phyloP scores from a whole-genome alignment of 805 yeast genomes.

The Candida dajiaensis region DNA sequence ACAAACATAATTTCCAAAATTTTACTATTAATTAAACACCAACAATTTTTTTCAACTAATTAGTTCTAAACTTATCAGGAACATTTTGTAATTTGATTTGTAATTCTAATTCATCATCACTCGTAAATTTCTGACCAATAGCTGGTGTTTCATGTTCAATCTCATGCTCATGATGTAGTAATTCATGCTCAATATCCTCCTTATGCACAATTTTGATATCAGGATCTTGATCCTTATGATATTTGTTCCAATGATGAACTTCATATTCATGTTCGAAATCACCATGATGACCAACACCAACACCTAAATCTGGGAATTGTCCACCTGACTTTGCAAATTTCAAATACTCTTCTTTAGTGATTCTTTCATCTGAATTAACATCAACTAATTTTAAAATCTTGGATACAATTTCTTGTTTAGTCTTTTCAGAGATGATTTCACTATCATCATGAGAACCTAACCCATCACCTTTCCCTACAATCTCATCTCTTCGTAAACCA shows the following conservation, averaged over 20 bases:
- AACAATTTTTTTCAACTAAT: background rate
- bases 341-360: slow-evolving; percentile 67
- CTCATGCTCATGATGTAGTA: slow-evolving; percentile 46
- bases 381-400: slow-evolving; percentile 59
- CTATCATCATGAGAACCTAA: slow-evolving; percentile 73
- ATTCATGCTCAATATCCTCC: slow-evolving; percentile 70
- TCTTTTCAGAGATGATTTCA: slow-evolving; percentile 49
- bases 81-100: slow-evolving; percentile 31
- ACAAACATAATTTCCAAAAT: too few species aligned
- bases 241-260: slow-evolving; percentile 88
- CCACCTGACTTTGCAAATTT: slow-evolving; percentile 56
- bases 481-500: slow-evolving; percentile 66
- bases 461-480: slow-evolving; percentile 87
- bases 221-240: slow-evolving; percentile 73
- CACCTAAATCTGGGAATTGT: slow-evolving; percentile 84
- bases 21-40: background rate
- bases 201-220: slow-evolving; percentile 74
- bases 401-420: slow-evolving; percentile 45
- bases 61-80: slow-evolving; percentile 32
- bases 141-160: slow-evolving; percentile 71
- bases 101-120: slow-evolving; percentile 34
- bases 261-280: slow-evolving; percentile 93
- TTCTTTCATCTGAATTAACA: slow-evolving; percentile 54
- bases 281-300: slow-evolving; percentile 91
- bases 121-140: slow-evolving; percentile 26